These are phyloP conservation scores for Lepidium sativum DNA, from an alignment of 345 rosid genomes.

Conservation along the genomic window DNA sequence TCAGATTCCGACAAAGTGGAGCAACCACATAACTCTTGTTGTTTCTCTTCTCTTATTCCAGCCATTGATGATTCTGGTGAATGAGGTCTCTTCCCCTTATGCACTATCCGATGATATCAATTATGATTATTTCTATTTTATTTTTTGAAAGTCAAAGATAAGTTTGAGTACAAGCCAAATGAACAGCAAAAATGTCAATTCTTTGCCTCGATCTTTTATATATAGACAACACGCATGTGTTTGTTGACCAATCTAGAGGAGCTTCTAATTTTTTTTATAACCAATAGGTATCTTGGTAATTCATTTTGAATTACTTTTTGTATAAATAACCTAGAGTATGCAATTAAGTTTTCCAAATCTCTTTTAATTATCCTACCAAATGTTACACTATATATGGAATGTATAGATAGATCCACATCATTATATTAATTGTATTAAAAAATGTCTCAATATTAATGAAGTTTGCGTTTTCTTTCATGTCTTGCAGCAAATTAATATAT, in stretches of 20 bases:
- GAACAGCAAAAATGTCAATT: conserved; percentile 9
- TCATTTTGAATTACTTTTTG: not conserved
- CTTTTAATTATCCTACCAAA: not conserved
- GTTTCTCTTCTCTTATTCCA: conserved; percentile 5
- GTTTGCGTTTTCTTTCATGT: not conserved
- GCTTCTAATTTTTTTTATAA: not conserved
- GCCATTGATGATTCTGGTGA: conserved; percentile 27
- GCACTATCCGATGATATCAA: conserved; percentile 18
- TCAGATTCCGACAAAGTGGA: conserved; percentile 27
- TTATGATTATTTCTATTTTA: not conserved
- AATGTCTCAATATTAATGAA: too few relatives aligned
- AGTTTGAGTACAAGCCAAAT: conserved; percentile 10
- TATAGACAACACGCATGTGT: conserved; percentile 20
- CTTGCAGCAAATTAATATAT: too few relatives aligned
- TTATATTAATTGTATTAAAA: too few relatives aligned
- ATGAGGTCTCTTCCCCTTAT: conserved; percentile 23
- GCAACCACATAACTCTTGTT: conserved; percentile 13
- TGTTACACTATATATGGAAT: too few relatives aligned
- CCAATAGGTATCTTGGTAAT: not conserved
- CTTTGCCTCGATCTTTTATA: conserved; percentile 7
- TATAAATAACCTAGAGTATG: too few relatives aligned
- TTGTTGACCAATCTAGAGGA: conserved; percentile 15
- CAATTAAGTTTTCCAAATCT: not conserved
- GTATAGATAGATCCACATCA: too few relatives aligned
- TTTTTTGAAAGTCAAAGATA: conserved; percentile 17